Base-by-base conservation (phyloP, 2,329 filamentous ascomycete species). In the Falciphora oryzae region DNA sequence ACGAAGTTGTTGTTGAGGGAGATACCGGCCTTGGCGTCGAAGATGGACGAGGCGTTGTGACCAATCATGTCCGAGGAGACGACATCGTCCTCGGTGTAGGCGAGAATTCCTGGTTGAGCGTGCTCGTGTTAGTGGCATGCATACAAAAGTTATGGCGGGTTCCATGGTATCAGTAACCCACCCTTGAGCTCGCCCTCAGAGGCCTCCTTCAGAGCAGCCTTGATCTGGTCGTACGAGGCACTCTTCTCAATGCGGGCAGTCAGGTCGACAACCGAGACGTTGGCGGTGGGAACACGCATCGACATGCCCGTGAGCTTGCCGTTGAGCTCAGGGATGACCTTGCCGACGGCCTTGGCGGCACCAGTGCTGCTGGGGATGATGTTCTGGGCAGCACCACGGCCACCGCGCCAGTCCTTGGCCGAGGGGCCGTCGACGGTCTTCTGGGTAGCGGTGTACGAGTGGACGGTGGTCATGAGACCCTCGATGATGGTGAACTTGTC, bases 271-370 rank as follows among this genome's bases (percentile, higher is more conserved):
- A 98, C 95, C 74, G 95, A 99, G 80, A 99, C 95, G 86, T 99
- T 98, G 86, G 92, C 82, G 73, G 95, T 98, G 73, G 95, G 95
- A 66, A 99, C 94, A 90, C 95, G 95, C 91, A 99, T 95, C 76
- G 95, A 87, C 95, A 99, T 98, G 84, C 95, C 95, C 71, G 95
- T 99, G 72, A 98, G 92, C 90, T 99, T 99, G 88, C 95, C 95
- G 84, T 98, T 98, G 73, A 99, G 89, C 73, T 87, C 83, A 74
- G 95, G 95, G 76, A 98, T 98, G 85, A 98, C 95, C 90, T 99
- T 99, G 84, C 95, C 95, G 83, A 99, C 95, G 78, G 95, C 95
- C 92, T 99, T 99, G 79, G 95, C 95, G 80, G 95, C 95, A 89
- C 95, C 95, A 71, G 95, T 99, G 88, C 92, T 96, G 85, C 89